phyloP scores from a whole-genome alignment of 2,329 filamentous ascomycete genomes.

The Daldinia sp. region DNA sequence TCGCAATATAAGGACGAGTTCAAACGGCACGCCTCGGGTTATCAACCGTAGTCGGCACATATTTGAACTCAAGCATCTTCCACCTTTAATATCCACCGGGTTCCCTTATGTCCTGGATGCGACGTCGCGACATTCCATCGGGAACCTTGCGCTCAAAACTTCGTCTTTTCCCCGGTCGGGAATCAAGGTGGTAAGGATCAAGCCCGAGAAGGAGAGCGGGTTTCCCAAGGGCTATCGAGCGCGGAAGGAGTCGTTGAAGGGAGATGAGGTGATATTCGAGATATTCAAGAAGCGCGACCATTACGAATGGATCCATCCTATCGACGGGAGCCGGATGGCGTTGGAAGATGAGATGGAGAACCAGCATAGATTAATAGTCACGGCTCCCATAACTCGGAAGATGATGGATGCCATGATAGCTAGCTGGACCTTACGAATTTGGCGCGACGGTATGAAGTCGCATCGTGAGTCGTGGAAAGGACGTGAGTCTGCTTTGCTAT shows the following conservation, averaged over 20 bases:
- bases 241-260: slow-evolving; percentile 26
- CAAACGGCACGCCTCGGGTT: slow-evolving; percentile 28
- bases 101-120: slow-evolving; percentile 38
- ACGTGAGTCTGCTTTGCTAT: slow-evolving; percentile 16
- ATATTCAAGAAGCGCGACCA: slow-evolving; percentile 25
- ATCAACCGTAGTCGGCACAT: slow-evolving; percentile 32
- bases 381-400: slow-evolving; percentile 22
- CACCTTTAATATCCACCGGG: slow-evolving; percentile 33
- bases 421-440: slow-evolving; percentile 37
- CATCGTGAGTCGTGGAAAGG: not conserved
- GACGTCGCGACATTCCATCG: slow-evolving; percentile 24
- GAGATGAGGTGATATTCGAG: slow-evolving; percentile 37
- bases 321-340: slow-evolving; percentile 34
- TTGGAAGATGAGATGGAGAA: slow-evolving; percentile 35
- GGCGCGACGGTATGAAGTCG: slow-evolving; percentile 29
- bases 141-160: slow-evolving; percentile 33
- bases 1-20: slow-evolving; percentile 26
- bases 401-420: slow-evolving; percentile 39
- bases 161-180: slow-evolving; percentile 29
- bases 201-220: slow-evolving; percentile 22
- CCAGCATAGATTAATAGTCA: slow-evolving; percentile 30
- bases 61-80: slow-evolving; percentile 40
- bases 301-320: slow-evolving; percentile 36
- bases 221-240: slow-evolving; percentile 39
- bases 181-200: slow-evolving; percentile 32